Evolutionary conservation across 306 rosid genomes (phyloP), one percentile per base, ranked within the genome.

Genomic region (Quercus agrifolia): DNA sequence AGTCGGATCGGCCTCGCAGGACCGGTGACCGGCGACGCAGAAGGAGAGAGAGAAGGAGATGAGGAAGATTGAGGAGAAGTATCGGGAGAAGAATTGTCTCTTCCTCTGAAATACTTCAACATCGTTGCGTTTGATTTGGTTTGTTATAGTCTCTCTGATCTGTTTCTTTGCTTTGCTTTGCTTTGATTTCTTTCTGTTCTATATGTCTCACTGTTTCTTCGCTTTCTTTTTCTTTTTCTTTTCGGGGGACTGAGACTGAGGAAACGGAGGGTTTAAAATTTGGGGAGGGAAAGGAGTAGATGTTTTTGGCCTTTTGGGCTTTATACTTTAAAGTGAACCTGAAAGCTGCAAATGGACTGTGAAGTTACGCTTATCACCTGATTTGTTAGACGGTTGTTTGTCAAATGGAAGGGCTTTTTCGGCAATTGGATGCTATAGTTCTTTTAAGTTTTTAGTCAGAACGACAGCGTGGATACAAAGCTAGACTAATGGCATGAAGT

Each of bases 1-100:
- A 95, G 85, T 0, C 98, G 92, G 17, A 95, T 86, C 8, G 99
- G 96, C 89, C 95, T 86, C 49, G 94, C 93, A 0, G 96, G 96
- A 2, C 97, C 98, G 31, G 98, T 90, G 52, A 82, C 92, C 71
- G 88, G 71, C 9, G 96, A 7, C 3, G 77, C 72, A 12, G 92
- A 78, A 4, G 85, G 12, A 49, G 87, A 57, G 79, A 55, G 71
- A 51, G 59, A 74, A 17, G 83, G 76, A 15, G 79, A 83, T 2
- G 46, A 41, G 25, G 20, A 58, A 23, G 86, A 82, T 3, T 35
- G 80, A 62, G 91, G 87, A 7, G 97, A 79, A n/a, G 77, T 66
- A 55, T 91, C 91, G 69, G 80, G 71, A 85, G 89, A 41, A 25
- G 82, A 81, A 63, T 77, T 88, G 19, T 79, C 91, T 41, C 86